A percentile compares a stretch with the other conserved stretches of the same genome.
phyloP scores from a whole-genome alignment of 2,329 filamentous ascomycete genomes.

The Trichophyton schoenleinii region DNA sequence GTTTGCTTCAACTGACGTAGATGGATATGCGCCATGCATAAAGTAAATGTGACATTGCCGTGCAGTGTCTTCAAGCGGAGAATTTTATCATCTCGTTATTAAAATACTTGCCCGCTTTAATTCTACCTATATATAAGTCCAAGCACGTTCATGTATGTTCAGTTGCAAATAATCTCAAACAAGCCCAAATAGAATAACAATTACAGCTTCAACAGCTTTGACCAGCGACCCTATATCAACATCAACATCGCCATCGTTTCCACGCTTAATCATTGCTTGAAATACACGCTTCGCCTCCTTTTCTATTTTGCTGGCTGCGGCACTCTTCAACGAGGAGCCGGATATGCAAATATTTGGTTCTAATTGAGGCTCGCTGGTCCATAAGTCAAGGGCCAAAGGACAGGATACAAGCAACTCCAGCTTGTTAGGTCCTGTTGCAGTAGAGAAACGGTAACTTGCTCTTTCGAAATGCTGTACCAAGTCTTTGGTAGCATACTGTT shows the following conservation, averaged over 20 bases:
- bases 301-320: conserved; percentile 20
- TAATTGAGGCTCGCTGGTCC: conserved; percentile 31
- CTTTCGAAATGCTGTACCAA: conserved; percentile 28
- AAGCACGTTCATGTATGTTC: too few relatives aligned
- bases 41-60: not conserved
- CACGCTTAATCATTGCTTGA: conserved; percentile 22
- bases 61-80: not conserved
- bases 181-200: conserved; percentile 22
- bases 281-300: conserved; percentile 30
- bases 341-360: conserved; percentile 26
- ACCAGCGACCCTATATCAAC: conserved; percentile 21
- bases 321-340: not conserved
- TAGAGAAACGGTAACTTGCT: conserved; percentile 24
- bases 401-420: conserved; percentile 24
- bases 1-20: not conserved
- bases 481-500: conserved; percentile 17
- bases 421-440: conserved; percentile 8
- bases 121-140: not conserved
- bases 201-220: conserved; percentile 25
- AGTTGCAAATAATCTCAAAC: not conserved
- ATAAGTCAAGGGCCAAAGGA: conserved; percentile 25
- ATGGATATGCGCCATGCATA: not conserved
- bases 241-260: conserved; percentile 13
- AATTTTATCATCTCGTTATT: not conserved
- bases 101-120: not conserved